Conservation (phyloP, 2,329 filamentous ascomycete genomes). For the Catunica adiposa region DNA sequence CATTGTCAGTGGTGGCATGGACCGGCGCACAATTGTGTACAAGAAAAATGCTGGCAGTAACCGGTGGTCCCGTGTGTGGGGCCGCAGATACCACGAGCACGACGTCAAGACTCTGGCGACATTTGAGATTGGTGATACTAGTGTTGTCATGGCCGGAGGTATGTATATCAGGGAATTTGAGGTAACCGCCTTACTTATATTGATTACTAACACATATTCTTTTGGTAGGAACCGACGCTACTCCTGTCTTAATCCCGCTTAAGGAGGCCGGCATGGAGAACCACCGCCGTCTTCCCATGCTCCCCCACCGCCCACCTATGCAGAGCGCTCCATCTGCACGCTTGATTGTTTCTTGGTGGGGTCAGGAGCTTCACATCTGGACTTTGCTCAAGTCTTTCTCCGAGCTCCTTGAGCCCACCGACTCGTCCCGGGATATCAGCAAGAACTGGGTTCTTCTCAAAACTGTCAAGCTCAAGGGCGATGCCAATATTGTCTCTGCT, state of each 20-base stretch:
- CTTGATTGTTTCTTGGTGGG: slow-evolving; percentile 82
- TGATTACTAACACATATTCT: slow-evolving; percentile 20
- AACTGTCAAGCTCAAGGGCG: slow-evolving; percentile 51
- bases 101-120: slow-evolving; percentile 90
- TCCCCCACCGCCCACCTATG: slow-evolving; percentile 64
- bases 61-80: slow-evolving; percentile 73
- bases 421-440: slow-evolving; percentile 25
- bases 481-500: slow-evolving; percentile 68
- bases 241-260: slow-evolving; percentile 66
- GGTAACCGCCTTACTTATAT: background rate
- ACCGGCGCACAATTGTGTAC: slow-evolving; percentile 73
- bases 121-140: slow-evolving; percentile 70
- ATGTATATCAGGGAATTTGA: slow-evolving; percentile 20
- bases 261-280: slow-evolving; percentile 60
- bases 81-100: slow-evolving; percentile 75
- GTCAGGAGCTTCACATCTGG: slow-evolving; percentile 75
- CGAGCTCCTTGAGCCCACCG: slow-evolving; percentile 29
- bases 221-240: slow-evolving; percentile 59
- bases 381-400: slow-evolving; percentile 31
- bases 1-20: slow-evolving; percentile 82
- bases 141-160: slow-evolving; percentile 84
- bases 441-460: slow-evolving; percentile 50
- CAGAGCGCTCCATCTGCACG: slow-evolving; percentile 56
- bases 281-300: slow-evolving; percentile 62
- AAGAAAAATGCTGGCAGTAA: slow-evolving; percentile 43